A percentile compares a stretch with the other conserved stretches of the same genome.
These are phyloP conservation scores for Leishmania tarentolae DNA, from an alignment of 208 protist species.

Conservation along the genomic window DNA sequence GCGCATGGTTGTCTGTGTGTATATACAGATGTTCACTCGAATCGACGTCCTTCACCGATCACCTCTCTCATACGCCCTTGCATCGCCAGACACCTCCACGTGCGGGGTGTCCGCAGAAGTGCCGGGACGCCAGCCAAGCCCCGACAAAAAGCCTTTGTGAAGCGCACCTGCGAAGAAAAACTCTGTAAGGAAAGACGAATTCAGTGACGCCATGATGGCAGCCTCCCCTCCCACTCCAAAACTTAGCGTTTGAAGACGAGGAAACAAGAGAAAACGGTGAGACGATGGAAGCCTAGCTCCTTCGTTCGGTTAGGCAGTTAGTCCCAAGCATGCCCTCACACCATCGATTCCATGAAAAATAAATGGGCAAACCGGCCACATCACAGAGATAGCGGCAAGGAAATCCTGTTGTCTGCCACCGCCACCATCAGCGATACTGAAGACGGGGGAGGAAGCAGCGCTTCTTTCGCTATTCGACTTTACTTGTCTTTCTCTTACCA, in stretches of 20 bases:
- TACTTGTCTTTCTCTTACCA: conserved; percentile 17
- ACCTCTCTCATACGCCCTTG: neutral
- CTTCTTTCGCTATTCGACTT: neutral
- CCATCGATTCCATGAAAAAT: neutral
- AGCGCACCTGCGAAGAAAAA: neutral
- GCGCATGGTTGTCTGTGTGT: conserved; percentile 8
- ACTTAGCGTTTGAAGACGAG: neutral
- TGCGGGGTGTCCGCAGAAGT: neutral
- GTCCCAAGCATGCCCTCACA: neutral
- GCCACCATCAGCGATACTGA: neutral
- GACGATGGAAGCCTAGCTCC: neutral
- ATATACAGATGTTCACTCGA: neutral
- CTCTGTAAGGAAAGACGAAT: conserved; percentile 2
- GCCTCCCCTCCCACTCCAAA: neutral
- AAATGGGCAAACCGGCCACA: neutral
- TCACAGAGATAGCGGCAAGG: neutral
- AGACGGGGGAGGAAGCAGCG: too few relatives aligned
- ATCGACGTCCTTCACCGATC: neutral
- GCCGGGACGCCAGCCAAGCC: neutral
- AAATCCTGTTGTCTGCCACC: neutral
- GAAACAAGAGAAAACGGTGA: neutral
- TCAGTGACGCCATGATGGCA: neutral
- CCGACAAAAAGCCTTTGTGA: neutral
- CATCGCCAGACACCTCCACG: neutral
- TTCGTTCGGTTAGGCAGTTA: neutral